These are phyloP conservation scores for Pichia phayaonensis DNA, from an alignment of 805 yeast genomes.

Conservation along the genomic window DNA sequence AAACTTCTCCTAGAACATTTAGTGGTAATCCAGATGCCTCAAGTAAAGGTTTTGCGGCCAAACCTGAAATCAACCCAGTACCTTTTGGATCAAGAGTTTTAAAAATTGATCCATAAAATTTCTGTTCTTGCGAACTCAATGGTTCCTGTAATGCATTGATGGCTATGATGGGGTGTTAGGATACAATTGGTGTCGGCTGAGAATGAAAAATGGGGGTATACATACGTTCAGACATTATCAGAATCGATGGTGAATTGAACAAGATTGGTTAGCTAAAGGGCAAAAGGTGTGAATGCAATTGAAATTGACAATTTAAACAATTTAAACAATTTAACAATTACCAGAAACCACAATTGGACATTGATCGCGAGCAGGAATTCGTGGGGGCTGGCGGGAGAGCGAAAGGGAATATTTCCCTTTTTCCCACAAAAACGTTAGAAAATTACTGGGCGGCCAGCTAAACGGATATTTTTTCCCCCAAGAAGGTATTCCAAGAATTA, in stretches of 20 bases:
- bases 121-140: conserved; percentile 69
- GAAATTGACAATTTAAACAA: not conserved
- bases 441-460: not conserved
- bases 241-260: not conserved
- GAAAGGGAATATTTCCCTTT: no score
- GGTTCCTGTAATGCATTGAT: conserved; percentile 23
- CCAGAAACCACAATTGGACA: not conserved
- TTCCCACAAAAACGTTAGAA: no score
- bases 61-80: conserved; percentile 82
- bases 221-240: conserved; percentile 1
- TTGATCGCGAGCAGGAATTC: not conserved
- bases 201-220: not conserved
- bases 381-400: no score
- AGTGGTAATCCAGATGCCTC: conserved; percentile 83
- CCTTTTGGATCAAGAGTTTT: conserved; percentile 70
- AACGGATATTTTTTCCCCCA: no score
- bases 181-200: not conserved
- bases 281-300: not conserved
- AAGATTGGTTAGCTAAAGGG: not conserved
- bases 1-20: conserved; percentile 73
- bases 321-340: no score
- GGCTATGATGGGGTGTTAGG: not conserved
- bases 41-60: conserved; percentile 70
- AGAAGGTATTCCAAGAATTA: no score
- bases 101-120: conserved; percentile 67